A percentile compares a stretch with the other conserved stretches of the same genome.
phyloP scores from a whole-genome alignment of 2,329 filamentous ascomycete species.

The Fusarium staphyleae region DNA sequence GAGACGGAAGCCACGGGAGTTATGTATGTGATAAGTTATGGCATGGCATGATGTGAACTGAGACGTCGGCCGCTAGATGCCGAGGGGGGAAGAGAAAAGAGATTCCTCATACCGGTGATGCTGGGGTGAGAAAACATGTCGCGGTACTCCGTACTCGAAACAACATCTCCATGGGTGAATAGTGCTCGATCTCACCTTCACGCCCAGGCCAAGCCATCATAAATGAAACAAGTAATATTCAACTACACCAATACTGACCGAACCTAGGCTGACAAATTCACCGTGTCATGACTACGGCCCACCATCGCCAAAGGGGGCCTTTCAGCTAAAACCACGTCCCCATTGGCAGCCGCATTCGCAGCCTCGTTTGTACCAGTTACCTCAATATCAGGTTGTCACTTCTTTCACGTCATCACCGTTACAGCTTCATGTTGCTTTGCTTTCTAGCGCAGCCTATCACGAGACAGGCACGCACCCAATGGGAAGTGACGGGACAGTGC shows the following conservation, averaged over 20 bases:
- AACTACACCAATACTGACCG: neutral
- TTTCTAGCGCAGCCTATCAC: constrained; percentile 1
- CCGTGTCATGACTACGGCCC: constrained; percentile 12
- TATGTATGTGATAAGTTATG: constrained; percentile 3
- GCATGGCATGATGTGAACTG: constrained; percentile 8
- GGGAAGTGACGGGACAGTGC: constrained; percentile 7
- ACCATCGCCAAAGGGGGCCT: constrained; percentile 12
- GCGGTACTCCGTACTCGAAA: no score
- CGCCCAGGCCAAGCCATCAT: no score
- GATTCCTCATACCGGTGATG: no score
- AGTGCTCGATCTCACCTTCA: no score
- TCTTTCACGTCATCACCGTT: constrained; percentile 19
- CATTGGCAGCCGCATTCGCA: constrained; percentile 3
- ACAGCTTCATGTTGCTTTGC: neutral
- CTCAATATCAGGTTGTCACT: neutral
- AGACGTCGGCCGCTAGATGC: no score
- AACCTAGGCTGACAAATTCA: constrained; percentile 15
- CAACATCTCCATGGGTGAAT: no score
- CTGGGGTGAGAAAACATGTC: no score
- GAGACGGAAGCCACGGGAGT: neutral
- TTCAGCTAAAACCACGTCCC: neutral
- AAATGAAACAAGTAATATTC: neutral
- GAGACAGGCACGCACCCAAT: constrained; percentile 15
- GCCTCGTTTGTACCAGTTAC: constrained; percentile 21
- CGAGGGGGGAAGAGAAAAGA: no score